Conservation (phyloP, 2,329 filamentous ascomycete species). For the Microsporum audouinii region DNA sequence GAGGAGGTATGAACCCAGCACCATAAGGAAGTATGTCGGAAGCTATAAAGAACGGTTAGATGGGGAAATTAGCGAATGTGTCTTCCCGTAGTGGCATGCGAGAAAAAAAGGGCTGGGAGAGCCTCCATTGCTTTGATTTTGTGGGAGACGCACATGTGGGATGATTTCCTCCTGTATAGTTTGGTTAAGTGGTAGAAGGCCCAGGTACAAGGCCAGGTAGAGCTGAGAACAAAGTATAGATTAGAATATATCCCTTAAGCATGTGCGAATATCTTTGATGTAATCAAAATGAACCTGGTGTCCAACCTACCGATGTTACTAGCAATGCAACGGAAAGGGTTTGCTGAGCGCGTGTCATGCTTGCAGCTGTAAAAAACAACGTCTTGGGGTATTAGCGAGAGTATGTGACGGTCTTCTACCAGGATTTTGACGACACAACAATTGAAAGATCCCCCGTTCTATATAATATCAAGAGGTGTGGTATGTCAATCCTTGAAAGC, state of each 20-base stretch:
- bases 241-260: background rate
- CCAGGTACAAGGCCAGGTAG: conserved; percentile 76
- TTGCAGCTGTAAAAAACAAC: background rate
- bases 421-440: background rate
- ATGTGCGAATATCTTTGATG: background rate
- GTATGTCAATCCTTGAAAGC: background rate
- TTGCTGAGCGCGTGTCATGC: conserved; percentile 89
- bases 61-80: background rate
- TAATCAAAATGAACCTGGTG: background rate
- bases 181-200: conserved; percentile 67
- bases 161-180: conserved; percentile 75
- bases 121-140: background rate
- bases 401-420: background rate
- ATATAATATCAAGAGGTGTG: background rate
- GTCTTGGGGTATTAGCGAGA: background rate
- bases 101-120: background rate
- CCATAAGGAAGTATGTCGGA: conserved; percentile 83
- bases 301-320: conserved; percentile 60
- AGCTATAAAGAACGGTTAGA: conserved; percentile 45
- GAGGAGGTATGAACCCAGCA: conserved; percentile 83
- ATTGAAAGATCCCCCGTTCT: background rate
- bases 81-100: background rate
- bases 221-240: conserved; percentile 45
- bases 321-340: conserved; percentile 80
- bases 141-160: conserved; percentile 58